Percentiles rank a stretch among this genome's conserved stretches.
Evolutionary conservation across 768 basidiomycete genomes (phyloP).

Genomic region (Polyporus arcularius): DNA sequence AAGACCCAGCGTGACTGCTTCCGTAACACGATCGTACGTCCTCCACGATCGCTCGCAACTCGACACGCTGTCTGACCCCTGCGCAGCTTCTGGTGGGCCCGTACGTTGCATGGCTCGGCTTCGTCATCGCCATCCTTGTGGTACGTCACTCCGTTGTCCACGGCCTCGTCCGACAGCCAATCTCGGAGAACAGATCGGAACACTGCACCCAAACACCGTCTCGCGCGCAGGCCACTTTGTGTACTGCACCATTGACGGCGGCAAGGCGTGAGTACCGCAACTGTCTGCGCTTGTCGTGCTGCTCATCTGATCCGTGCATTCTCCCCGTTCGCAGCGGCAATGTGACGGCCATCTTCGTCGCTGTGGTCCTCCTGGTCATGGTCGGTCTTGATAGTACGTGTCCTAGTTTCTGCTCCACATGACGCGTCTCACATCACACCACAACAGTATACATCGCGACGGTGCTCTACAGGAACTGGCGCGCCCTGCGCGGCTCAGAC

Average conservation of each 20-base stretch:
- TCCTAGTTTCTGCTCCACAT: no score
- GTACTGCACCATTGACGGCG: slow-evolving; percentile 14
- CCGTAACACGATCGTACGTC: slow-evolving; percentile 9
- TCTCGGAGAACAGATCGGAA: slow-evolving; percentile 3
- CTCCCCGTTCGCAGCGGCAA: slow-evolving; percentile 1
- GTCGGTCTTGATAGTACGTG: slow-evolving; percentile 13
- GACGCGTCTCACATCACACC: background rate
- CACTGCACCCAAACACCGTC: slow-evolving; percentile 2
- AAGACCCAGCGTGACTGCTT: background rate
- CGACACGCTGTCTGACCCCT: background rate
- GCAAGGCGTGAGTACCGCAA: slow-evolving; percentile 4
- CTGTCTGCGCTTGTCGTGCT: background rate
- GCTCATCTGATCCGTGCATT: background rate
- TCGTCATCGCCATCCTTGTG: slow-evolving; percentile 13
- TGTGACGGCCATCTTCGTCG: slow-evolving; percentile 8
- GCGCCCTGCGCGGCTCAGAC: slow-evolving; percentile 17
- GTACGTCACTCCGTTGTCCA: background rate
- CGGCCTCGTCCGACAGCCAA: no score
- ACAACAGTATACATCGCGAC: slow-evolving; percentile 16
- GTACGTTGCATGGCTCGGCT: slow-evolving; percentile 14
- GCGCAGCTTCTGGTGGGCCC: slow-evolving; percentile 13
- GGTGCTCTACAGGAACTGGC: slow-evolving; percentile 19
- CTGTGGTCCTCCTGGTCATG: slow-evolving; percentile 14
- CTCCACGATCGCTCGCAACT: background rate
- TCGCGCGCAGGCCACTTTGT: slow-evolving; percentile 12